These are phyloP conservation scores for Huntiella decipiens DNA, from an alignment of 2,329 filamentous ascomycete species.

Conservation along the genomic window DNA sequence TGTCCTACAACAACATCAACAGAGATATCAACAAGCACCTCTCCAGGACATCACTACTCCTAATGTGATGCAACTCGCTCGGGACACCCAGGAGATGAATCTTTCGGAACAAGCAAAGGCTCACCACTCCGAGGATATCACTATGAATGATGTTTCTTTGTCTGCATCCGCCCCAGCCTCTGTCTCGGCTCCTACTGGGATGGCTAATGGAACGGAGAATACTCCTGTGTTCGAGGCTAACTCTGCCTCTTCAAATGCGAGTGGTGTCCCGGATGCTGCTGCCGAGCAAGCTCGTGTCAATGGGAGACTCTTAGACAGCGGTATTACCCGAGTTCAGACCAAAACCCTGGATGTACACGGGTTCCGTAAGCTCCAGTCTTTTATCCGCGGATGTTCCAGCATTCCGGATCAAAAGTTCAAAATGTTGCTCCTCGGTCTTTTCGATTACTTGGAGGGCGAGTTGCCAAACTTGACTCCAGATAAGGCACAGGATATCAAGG, in stretches of 20 bases:
- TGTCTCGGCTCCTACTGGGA: constrained; percentile 19
- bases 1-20: background rate
- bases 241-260: constrained; percentile 12
- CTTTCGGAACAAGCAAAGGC: background rate
- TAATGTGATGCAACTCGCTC: constrained; percentile 26
- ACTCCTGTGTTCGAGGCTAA: constrained; percentile 38
- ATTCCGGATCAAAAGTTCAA: constrained; percentile 51
- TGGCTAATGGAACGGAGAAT: constrained; percentile 36
- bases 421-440: constrained; percentile 45
- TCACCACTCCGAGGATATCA: background rate
- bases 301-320: constrained; percentile 49
- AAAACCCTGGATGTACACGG: constrained; percentile 63
- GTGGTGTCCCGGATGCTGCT: background rate
- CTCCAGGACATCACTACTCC: constrained; percentile 1
- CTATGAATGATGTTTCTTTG: constrained; percentile 1
- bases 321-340: constrained; percentile 51
- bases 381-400: constrained; percentile 47
- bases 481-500: constrained; percentile 53
- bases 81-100: background rate
- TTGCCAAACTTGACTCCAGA: constrained; percentile 34
- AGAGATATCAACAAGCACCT: background rate
- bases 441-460: constrained; percentile 51
- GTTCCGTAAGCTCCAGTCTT: constrained; percentile 58
- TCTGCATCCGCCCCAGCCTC: constrained; percentile 20
- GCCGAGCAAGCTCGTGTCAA: constrained; percentile 36